A percentile compares a stretch with the other conserved stretches of the same genome.
phyloP scores from a whole-genome alignment of 2,329 filamentous ascomycete species.

The Paraconiothyrium brasiliense region DNA sequence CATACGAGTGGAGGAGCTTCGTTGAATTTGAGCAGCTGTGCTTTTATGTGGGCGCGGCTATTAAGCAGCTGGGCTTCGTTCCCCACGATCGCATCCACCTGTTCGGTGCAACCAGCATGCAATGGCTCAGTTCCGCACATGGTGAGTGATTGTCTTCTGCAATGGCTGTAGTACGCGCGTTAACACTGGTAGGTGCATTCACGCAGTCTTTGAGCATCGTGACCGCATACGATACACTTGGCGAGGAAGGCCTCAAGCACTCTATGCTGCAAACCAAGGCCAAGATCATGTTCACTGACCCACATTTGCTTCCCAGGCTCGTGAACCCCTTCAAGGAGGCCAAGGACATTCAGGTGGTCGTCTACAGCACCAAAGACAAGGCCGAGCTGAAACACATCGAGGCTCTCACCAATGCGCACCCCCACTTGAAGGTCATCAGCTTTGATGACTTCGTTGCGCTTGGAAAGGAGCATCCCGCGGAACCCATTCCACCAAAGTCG shows the following conservation, averaged over 20 bases:
- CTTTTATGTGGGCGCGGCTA: constrained; percentile 74
- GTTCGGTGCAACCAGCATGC: constrained; percentile 80
- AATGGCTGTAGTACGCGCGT: not conserved
- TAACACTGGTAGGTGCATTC: constrained; percentile 61
- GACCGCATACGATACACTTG: constrained; percentile 93
- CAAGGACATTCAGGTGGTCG: constrained; percentile 64
- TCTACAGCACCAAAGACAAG: constrained; percentile 66
- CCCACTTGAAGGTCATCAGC: constrained; percentile 63
- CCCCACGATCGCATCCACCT: constrained; percentile 77
- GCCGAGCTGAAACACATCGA: constrained; percentile 63
- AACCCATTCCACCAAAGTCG: constrained; percentile 75
- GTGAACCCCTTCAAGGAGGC: constrained; percentile 64
- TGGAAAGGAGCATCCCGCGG: constrained; percentile 72
- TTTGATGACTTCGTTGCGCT: constrained; percentile 65
- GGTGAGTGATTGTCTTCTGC: constrained; percentile 51
- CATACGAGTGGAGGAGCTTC: constrained; percentile 80
- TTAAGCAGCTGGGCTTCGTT: constrained; percentile 77
- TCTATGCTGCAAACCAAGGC: constrained; percentile 84
- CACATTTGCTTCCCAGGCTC: constrained; percentile 70
- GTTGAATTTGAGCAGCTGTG: constrained; percentile 78
- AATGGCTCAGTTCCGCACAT: constrained; percentile 87
- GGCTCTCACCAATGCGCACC: constrained; percentile 62
- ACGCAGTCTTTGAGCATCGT: constrained; percentile 93
- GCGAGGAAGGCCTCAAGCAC: constrained; percentile 83
- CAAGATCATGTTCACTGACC: constrained; percentile 86